Percentiles rank a stretch among this genome's conserved stretches.
Conservation (phyloP, 495 filamentous ascomycete species). For the Copromyces sp. region DNA sequence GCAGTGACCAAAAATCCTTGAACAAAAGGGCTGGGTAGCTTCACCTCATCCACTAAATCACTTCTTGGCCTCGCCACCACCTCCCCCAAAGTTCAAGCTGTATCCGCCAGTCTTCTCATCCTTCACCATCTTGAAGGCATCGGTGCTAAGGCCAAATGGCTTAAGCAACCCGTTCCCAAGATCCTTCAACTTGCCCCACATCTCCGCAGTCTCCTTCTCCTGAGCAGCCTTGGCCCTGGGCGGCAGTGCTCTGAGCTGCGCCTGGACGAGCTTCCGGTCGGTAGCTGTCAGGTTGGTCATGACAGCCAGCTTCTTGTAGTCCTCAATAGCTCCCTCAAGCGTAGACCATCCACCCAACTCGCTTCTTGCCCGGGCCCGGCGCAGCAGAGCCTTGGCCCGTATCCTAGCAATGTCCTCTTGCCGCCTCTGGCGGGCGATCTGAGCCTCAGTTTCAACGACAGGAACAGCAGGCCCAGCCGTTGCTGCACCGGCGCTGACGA, state of each 20-base stretch:
- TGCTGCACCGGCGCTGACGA: conserved; percentile 41
- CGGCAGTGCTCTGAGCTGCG: conserved; percentile 54
- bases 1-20: not conserved
- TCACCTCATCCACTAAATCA: not conserved
- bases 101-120: conserved; percentile 85
- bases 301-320: conserved; percentile 50
- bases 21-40: not conserved
- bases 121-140: conserved; percentile 88
- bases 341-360: conserved; percentile 68
- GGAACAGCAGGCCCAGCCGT: conserved; percentile 31
- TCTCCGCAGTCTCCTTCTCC: conserved; percentile 81
- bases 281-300: conserved; percentile 48
- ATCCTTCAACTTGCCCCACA: conserved; percentile 94
- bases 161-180: conserved; percentile 86
- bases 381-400: conserved; percentile 72
- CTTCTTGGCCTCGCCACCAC: conserved; percentile 6
- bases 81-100: conserved; percentile 72
- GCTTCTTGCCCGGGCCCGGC: conserved; percentile 66
- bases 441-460: conserved; percentile 28
- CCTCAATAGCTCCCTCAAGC: conserved; percentile 71
- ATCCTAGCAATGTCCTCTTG: conserved; percentile 63
- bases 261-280: conserved; percentile 57
- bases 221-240: conserved; percentile 60
- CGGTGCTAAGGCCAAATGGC: conserved; percentile 85
- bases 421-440: conserved; percentile 23